phyloP scores from a whole-genome alignment of 495 filamentous ascomycete species.

The Eremomyces bilateralis region DNA sequence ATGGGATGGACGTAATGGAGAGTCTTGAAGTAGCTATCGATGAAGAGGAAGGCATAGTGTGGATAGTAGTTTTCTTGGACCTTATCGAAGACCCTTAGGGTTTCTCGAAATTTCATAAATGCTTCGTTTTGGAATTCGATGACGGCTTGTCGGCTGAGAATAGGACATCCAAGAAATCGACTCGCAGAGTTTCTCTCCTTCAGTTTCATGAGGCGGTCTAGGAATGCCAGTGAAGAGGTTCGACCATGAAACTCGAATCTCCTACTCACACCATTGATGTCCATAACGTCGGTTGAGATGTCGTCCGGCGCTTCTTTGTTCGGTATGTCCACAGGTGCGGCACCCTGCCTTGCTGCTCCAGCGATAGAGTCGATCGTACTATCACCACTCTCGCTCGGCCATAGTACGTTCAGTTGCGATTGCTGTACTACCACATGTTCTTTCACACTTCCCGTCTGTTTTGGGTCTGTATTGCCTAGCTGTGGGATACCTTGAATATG shows the following conservation, averaged over 20 bases:
- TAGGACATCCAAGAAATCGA: too few relatives aligned
- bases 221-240: constrained; percentile 2
- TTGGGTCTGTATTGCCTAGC: not conserved
- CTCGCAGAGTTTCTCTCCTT: not conserved
- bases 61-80: constrained; percentile 1
- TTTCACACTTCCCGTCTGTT: too few relatives aligned
- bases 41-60: not conserved
- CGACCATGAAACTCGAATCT: constrained; percentile 1
- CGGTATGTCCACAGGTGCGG: not conserved
- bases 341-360: not conserved
- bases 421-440: too few relatives aligned
- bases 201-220: not conserved
- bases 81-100: not conserved
- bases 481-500: not conserved
- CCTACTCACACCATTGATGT: constrained; percentile 1
- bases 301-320: not conserved
- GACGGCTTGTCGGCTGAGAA: not conserved
- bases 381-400: too few relatives aligned
- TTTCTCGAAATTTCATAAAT: not conserved
- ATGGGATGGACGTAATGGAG: constrained; percentile 3
- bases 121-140: constrained; percentile 2
- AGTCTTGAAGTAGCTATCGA: constrained; percentile 2
- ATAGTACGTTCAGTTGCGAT: too few relatives aligned
- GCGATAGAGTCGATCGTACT: not conserved
- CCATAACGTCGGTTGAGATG: not conserved